Base-by-base conservation (phyloP, 495 filamentous ascomycete species). In the Tricharina praecox region DNA sequence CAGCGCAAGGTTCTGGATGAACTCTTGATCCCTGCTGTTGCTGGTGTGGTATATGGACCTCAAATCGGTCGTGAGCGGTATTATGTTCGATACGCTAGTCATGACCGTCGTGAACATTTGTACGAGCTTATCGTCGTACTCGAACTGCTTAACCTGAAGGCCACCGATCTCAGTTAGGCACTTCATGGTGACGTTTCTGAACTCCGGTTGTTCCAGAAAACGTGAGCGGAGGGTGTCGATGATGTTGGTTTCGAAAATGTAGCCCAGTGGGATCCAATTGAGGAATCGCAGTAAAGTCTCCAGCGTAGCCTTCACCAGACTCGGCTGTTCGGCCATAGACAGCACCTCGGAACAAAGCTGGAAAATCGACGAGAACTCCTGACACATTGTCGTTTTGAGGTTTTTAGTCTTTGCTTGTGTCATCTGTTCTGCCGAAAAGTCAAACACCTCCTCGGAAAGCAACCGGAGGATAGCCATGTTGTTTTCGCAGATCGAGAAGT, bases 391-490 rank as follows among this genome's bases (percentile, higher is more conserved):
- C 26, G 82, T 85, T 68, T 99, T 99, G 35, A 99, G 67, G 54
- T 93, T 93, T 58, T 87, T 78, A 19, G 86, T 88, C 70, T 96
- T 99, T 21, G 77, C 74, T 23, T 87, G 93, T 10, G 92, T 99
- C 88, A 96, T 93, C 62, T 94, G 85, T 53, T 96, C 90, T 42
- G 88, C 86, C 4, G 92, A 96, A 63, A 85, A 99, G 65, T 99
- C 90, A 60, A 99, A 96, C 4, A 96, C 90, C 65, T 96, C 90
- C 63, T 99, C 90, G 8, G 90, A 96, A 30, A 99, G 72, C 53
- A 99, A 68, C 38, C 92, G 79, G 32, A 99, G 78, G 50, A 99
- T 96, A 34, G 80, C 84, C 92, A 99, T 99, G 67, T 99, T 99
- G 68, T 99, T 99, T 67, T 99, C 90, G 69, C 90, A 99, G 56